Percentiles rank a stretch among this genome's conserved stretches.
Evolutionary conservation across 2,329 filamentous ascomycete genomes (phyloP).

Genomic region (Fusarium compactum): DNA sequence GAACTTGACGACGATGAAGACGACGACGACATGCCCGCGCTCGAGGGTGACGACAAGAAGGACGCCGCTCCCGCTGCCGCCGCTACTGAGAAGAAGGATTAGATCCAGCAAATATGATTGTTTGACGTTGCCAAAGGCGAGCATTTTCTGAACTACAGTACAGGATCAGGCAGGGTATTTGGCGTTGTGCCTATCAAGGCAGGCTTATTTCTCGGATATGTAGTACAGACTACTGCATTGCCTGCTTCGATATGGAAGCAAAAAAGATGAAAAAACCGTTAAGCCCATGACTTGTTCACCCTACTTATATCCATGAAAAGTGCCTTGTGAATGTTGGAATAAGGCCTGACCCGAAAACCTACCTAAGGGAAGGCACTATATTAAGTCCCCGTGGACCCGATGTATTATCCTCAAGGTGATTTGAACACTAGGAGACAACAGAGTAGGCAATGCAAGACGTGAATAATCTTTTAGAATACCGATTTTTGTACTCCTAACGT

Average conservation of each 20-base stretch:
- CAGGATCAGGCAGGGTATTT: conserved; percentile 40
- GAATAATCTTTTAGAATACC: background rate
- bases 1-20: conserved; percentile 69
- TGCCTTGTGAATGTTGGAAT: background rate
- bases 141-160: conserved; percentile 38
- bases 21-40: conserved; percentile 87
- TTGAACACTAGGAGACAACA: background rate
- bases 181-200: conserved; percentile 42
- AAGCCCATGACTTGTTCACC: conserved; percentile 18
- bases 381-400: background rate
- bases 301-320: background rate
- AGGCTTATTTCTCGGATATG: conserved; percentile 38
- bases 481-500: background rate
- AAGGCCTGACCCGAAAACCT: background rate
- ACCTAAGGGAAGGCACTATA: background rate
- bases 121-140: conserved; percentile 37
- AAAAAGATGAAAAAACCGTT: conserved; percentile 40
- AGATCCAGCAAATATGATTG: conserved; percentile 38
- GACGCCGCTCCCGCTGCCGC: conserved; percentile 50
- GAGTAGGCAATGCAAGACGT: background rate
- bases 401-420: background rate
- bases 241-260: conserved; percentile 41
- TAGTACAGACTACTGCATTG: conserved; percentile 35
- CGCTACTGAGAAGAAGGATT: conserved; percentile 57
- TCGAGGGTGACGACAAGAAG: conserved; percentile 72